Evolutionary conservation across 2,329 filamentous ascomycete genomes (phyloP).

Genomic region (Ascochyta viciae-villosae): DNA sequence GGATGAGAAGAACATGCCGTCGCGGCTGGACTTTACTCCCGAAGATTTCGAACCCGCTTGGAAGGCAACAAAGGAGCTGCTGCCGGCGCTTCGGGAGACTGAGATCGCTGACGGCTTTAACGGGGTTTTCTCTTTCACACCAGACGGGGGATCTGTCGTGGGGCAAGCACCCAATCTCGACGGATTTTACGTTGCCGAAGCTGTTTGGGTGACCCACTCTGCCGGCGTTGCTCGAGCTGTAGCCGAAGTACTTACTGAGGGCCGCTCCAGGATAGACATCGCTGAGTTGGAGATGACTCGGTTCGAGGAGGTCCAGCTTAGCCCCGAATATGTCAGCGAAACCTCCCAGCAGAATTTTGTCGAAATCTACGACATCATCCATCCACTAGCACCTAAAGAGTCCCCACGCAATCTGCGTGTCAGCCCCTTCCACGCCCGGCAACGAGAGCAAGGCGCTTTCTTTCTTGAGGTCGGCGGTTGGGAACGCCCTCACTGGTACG

Average conservation of each 20-base stretch:
- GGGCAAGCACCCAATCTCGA: constrained; percentile 65
- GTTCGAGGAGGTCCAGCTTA: constrained; percentile 68
- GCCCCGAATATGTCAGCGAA: constrained; percentile 62
- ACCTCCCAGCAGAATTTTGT: constrained; percentile 68
- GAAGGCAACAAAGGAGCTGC: constrained; percentile 61
- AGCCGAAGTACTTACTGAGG: constrained; percentile 65
- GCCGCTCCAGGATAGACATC: constrained; percentile 63
- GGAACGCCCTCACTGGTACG: constrained; percentile 70
- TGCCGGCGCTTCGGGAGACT: constrained; percentile 60
- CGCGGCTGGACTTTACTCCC: constrained; percentile 64
- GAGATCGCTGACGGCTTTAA: constrained; percentile 69
- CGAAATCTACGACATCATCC: constrained; percentile 70
- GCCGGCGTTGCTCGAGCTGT: constrained; percentile 68
- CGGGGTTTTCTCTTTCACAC: constrained; percentile 71
- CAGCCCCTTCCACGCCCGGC: constrained; percentile 64
- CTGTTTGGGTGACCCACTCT: constrained; percentile 72
- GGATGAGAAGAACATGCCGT: constrained; percentile 68
- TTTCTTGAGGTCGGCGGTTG: constrained; percentile 68
- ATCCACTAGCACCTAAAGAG: constrained; percentile 64
- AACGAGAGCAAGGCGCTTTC: constrained; percentile 63
- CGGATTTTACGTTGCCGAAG: constrained; percentile 69
- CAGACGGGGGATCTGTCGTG: constrained; percentile 67
- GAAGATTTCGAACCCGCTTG: constrained; percentile 69
- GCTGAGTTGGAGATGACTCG: constrained; percentile 66
- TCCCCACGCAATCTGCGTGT: constrained; percentile 66